Evolutionary conservation across 1,284 basidiomycete species (phyloP).

Genomic region (Ustanciosporium gigantosporum): DNA sequence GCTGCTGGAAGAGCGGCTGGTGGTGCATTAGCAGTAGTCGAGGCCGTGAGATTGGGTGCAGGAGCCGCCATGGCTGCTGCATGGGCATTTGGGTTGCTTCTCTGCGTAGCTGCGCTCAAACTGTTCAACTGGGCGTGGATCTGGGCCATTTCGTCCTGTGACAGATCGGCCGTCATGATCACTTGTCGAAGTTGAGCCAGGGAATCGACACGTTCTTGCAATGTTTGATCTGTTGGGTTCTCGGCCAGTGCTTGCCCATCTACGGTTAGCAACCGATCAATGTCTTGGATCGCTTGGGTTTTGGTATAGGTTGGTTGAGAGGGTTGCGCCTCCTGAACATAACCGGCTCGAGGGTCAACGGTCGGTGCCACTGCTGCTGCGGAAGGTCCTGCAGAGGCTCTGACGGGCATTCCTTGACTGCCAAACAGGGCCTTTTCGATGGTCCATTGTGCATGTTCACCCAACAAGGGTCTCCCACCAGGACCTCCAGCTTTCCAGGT

Average conservation of each 20-base stretch:
- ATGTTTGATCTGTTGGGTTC: slow-evolving; percentile 28
- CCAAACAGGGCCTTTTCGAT: slow-evolving; percentile 56
- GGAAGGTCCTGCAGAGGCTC: neutral
- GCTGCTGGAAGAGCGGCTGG: slow-evolving; percentile 50
- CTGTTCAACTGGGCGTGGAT: slow-evolving; percentile 76
- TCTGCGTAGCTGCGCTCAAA: slow-evolving; percentile 62
- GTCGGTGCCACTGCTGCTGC: too few species aligned
- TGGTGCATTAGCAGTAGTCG: slow-evolving; percentile 1
- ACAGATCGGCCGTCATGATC: slow-evolving; percentile 74
- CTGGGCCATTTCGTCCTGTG: slow-evolving; percentile 76
- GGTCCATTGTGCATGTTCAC: slow-evolving; percentile 48
- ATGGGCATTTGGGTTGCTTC: slow-evolving; percentile 35
- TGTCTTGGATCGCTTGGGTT: slow-evolving; percentile 45
- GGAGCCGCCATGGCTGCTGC: slow-evolving; percentile 38
- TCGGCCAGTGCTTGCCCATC: slow-evolving; percentile 37
- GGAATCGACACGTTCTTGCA: slow-evolving; percentile 40
- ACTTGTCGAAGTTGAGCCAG: slow-evolving; percentile 71
- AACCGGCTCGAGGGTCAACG: slow-evolving; percentile 11
- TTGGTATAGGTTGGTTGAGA: slow-evolving; percentile 24
- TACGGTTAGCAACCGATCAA: slow-evolving; percentile 48
- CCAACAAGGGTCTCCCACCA: slow-evolving; percentile 46
- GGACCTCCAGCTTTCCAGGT: slow-evolving; percentile 56
- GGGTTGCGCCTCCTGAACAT: too few species aligned
- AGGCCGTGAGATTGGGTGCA: neutral
- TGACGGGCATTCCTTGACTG: slow-evolving; percentile 36